Base-by-base conservation (phyloP, 2,329 filamentous ascomycete genomes). In the Aspergillus fischeri region DNA sequence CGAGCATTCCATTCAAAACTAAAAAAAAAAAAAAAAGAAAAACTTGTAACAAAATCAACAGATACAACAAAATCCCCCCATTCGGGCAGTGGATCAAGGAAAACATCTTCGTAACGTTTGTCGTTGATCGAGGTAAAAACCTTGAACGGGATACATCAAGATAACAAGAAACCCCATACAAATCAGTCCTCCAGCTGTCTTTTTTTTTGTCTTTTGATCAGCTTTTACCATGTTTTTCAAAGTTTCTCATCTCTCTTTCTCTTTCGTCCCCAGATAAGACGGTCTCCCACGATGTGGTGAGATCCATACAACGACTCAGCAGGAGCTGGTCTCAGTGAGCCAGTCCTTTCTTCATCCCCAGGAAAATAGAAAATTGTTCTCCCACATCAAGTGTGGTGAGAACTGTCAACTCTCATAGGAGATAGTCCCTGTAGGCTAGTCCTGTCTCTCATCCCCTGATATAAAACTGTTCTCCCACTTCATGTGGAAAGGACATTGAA, bases 21-120 rank as follows among this genome's bases (percentile, higher is more conserved):
- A 4, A 35, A 4, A n/a, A 3, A 32, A 25, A 38, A 41, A 25
- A 8, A 51, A 38, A 51, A n/a, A n/a, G 41, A 41, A 24, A 25
- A 3, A 4, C 3, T 2, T 24, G 14, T 7, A 10, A 2, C 1
- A 41, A 24, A 27, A 44, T 32, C 17, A 21, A 24, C 24, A 45
- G 4, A 47, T 42, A 50, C n/a, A 51, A 49, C 29, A 24, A 48
- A 21, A 52, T 61, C 63, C 64, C 52, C 60, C 55, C 65, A 66
- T 67, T 67, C 51, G 61, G 55, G 64, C 59, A 53, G 42, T 54
- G 47, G 47, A 51, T 53, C 61, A 67, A 60, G 65, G 63, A 45
- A 67, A 66, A 65, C 59, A 32, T 62, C 60, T 56, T 54, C 49
- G 38, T 49, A 49, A 51, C 38, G 53, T 54, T 38, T 38, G 5